Conservation (phyloP, 805 yeast genomes). For the Candida hispaniensis region DNA sequence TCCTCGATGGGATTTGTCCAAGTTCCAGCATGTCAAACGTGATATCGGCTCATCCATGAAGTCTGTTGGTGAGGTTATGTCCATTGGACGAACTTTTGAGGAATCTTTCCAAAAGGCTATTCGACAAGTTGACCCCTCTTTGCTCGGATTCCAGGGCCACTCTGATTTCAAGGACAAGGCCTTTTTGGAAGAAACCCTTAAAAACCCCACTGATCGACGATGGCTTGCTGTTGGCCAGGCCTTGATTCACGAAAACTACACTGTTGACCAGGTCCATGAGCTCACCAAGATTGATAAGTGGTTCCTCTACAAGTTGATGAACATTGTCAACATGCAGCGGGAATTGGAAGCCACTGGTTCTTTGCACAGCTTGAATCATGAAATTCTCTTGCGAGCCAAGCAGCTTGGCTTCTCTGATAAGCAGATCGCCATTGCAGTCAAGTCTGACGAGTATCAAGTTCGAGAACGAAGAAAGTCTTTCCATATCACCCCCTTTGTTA, state of each 20-base stretch:
- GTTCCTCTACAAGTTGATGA: constrained; percentile 88
- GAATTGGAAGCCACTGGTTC: constrained; percentile 59
- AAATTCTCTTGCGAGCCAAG: constrained; percentile 68
- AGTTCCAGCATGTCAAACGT: constrained; percentile 90
- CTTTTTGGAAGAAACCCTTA: constrained; percentile 60
- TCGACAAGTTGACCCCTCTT: constrained; percentile 89
- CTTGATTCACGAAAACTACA: constrained; percentile 74
- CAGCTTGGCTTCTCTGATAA: constrained; percentile 91
- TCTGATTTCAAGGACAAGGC: constrained; percentile 45
- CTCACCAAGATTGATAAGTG: constrained; percentile 88
- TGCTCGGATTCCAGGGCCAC: constrained; percentile 77
- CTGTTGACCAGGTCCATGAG: constrained; percentile 88
- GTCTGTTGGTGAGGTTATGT: constrained; percentile 99
- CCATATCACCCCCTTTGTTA: constrained; percentile 84
- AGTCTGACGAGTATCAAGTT: constrained; percentile 65
- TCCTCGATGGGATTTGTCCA: constrained; percentile 96
- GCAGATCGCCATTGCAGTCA: constrained; percentile 75
- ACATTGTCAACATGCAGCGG: constrained; percentile 81
- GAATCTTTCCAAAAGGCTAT: constrained; percentile 97
- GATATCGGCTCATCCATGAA: constrained; percentile 95
- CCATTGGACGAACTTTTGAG: constrained; percentile 95
- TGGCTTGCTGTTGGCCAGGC: constrained; percentile 99
- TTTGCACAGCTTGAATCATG: constrained; percentile 51
- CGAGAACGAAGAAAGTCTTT: constrained; percentile 70
- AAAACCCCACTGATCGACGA: constrained; percentile 90